Conservation (phyloP, 169 alveolate genomes). For the Plasmodium cynomolgi region DNA sequence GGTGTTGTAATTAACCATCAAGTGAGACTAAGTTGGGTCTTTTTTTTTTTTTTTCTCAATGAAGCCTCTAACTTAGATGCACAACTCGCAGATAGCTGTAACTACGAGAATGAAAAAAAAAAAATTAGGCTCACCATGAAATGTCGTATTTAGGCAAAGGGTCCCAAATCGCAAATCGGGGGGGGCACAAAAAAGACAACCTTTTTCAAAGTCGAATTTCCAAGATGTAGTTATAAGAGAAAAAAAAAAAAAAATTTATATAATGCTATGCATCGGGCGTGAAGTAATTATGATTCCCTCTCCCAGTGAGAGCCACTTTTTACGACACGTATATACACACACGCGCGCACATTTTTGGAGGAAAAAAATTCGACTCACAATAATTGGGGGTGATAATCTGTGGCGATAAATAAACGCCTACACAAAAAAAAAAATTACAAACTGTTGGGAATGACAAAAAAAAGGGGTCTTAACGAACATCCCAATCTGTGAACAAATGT, state of each 20-base stretch:
- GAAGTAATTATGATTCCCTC: background rate
- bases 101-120: background rate
- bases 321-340: background rate
- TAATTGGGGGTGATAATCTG: background rate
- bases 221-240: background rate
- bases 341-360: background rate
- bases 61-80: background rate
- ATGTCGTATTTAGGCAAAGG: background rate
- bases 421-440: background rate
- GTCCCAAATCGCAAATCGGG: background rate
- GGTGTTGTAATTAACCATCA: background rate
- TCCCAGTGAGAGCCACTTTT: background rate
- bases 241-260: background rate
- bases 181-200: background rate
- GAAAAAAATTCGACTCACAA: background rate
- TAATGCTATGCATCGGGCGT: background rate
- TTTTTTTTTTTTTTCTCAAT: background rate
- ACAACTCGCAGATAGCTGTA: background rate
- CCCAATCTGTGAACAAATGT: background rate
- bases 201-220: background rate
- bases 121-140: background rate
- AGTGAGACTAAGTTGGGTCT: background rate
- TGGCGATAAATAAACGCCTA: background rate
- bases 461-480: background rate
- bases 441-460: background rate